Percentiles rank a stretch among this genome's conserved stretches.
Conservation (phyloP, 2,329 filamentous ascomycete genomes). For the Colletotrichum eremochloae region DNA sequence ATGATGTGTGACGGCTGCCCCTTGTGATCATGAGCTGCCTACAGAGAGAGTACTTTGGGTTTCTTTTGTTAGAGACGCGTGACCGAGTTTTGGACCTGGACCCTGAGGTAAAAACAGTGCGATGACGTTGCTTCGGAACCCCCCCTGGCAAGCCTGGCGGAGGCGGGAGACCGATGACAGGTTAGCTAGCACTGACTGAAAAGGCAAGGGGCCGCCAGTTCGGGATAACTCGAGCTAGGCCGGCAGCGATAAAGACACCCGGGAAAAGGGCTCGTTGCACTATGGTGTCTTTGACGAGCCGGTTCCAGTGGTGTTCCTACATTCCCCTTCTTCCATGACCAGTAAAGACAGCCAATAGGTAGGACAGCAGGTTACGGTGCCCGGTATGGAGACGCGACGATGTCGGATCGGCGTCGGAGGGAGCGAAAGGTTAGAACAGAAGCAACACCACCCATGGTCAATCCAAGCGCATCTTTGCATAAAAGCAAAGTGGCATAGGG, state of each 20-base stretch:
- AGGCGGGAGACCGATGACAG: slow-evolving; percentile 23
- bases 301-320: background rate
- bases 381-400: background rate
- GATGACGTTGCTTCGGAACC: slow-evolving; percentile 39
- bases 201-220: background rate
- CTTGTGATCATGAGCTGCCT: slow-evolving; percentile 20
- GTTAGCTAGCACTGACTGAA: background rate
- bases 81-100: slow-evolving; percentile 26
- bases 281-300: background rate
- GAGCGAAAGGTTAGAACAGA: slow-evolving; percentile 8
- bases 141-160: slow-evolving; percentile 11
- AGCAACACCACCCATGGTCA: slow-evolving; percentile 13
- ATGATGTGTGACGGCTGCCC: slow-evolving; percentile 1
- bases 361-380: background rate
- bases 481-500: background rate
- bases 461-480: slow-evolving; percentile 18
- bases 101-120: slow-evolving; percentile 34
- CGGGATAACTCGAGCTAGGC: background rate
- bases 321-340: background rate
- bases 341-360: background rate
- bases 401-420: slow-evolving; percentile 15
- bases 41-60: background rate
- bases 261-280: background rate
- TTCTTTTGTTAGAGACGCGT: slow-evolving; percentile 13
- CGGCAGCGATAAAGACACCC: background rate